Conservation (phyloP, 306 rosid genomes). For the Malus fusca region DNA sequence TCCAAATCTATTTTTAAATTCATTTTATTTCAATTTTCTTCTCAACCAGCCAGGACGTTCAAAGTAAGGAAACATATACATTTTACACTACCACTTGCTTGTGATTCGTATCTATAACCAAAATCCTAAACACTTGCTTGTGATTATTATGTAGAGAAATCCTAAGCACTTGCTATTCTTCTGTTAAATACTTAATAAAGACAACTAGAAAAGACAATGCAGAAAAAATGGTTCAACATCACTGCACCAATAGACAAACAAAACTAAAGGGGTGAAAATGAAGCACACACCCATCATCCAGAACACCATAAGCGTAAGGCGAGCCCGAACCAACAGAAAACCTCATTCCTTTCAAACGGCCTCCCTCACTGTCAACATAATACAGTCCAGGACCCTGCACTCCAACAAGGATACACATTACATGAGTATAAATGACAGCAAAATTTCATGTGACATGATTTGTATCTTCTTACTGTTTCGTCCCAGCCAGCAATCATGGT, state of each 20-base stretch:
- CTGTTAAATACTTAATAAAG: not conserved
- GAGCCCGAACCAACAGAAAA: constrained; percentile 99
- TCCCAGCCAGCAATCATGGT: constrained; percentile 99
- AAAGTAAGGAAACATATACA: not conserved
- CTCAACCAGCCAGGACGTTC: not conserved
- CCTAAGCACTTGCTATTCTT: not conserved
- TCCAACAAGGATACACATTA: not conserved
- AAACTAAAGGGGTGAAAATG: not conserved
- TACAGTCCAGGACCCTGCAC: constrained; percentile 90
- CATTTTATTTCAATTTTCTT: not conserved
- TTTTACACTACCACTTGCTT: not conserved
- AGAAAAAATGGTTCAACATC: not conserved
- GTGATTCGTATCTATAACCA: not conserved
- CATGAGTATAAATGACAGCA: not conserved
- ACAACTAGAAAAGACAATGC: not conserved
- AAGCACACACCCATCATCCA: constrained; percentile 62
- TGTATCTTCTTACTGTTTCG: constrained; percentile 58
- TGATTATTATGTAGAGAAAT: not conserved
- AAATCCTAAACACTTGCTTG: not conserved
- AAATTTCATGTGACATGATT: not conserved
- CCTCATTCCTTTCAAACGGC: constrained; percentile 85
- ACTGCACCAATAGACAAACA: not conserved
- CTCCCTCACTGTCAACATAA: constrained; percentile 96
- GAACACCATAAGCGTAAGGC: constrained; percentile 93
- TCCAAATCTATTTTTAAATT: not conserved